phyloP scores from a whole-genome alignment of 176 grass and related monocot genomes.

The Cenchrus fungigraminus region DNA sequence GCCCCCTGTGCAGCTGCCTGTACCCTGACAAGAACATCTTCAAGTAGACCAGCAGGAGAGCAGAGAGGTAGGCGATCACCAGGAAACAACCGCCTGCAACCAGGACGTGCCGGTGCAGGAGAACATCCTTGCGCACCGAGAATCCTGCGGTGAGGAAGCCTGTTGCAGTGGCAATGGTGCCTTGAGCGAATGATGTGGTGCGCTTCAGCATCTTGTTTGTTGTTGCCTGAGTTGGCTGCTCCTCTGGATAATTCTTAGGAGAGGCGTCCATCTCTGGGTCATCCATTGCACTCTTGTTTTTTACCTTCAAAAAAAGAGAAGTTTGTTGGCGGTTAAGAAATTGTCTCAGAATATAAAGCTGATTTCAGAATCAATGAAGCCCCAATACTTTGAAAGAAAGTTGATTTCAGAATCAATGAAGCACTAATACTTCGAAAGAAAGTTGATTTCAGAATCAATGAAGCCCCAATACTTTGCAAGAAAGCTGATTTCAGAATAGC shows the following conservation, averaged over 20 bases:
- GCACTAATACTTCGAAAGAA: too few species aligned
- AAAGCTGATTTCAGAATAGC: not conserved
- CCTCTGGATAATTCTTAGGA: not conserved
- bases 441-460: not conserved
- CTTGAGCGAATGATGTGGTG: slow-evolving; percentile 10
- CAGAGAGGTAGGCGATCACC: not conserved
- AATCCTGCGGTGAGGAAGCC: slow-evolving; percentile 36
- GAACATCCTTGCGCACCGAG: slow-evolving; percentile 35
- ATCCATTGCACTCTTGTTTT: not conserved
- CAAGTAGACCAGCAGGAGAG: slow-evolving; percentile 39
- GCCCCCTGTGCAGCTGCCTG: slow-evolving; percentile 13
- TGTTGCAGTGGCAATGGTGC: slow-evolving; percentile 22
- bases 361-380: not conserved
- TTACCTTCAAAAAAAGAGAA: slow-evolving; percentile 11
- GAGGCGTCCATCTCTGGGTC: slow-evolving; percentile 9
- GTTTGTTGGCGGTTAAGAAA: not conserved
- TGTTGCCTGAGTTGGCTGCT: slow-evolving; percentile 7
- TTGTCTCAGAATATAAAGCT: not conserved
- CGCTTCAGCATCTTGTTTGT: slow-evolving; percentile 31
- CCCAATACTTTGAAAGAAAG: not conserved
- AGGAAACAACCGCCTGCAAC: slow-evolving; percentile 29
- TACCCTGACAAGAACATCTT: slow-evolving; percentile 40
- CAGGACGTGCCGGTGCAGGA: slow-evolving; percentile 23
- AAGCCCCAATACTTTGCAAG: not conserved
- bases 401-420: too few species aligned